These are phyloP conservation scores for Naegleria fowleri DNA, from an alignment of 208 protist species.

Conservation along the genomic window DNA sequence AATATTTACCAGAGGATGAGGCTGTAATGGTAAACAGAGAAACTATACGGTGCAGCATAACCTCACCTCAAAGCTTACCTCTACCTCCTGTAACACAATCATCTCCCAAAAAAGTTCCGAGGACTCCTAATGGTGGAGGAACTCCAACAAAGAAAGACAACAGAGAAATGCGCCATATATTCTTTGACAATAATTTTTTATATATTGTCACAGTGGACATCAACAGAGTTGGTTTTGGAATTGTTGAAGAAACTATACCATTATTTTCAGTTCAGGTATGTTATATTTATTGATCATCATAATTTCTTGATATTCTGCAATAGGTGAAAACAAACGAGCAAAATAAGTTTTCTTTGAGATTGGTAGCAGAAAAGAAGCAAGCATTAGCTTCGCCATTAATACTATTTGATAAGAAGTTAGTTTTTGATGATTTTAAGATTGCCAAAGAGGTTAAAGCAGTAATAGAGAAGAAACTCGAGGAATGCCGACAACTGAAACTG, in stretches of 20 bases:
- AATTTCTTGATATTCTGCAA: neutral
- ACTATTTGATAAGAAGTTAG: neutral
- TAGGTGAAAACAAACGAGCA: neutral
- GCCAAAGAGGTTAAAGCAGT: constrained; percentile 1
- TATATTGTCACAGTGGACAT: neutral
- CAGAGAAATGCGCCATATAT: neutral
- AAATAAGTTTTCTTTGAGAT: neutral
- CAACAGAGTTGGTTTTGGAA: constrained; percentile 4
- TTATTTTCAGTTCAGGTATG: neutral
- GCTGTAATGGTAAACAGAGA: neutral
- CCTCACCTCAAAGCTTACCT: neutral
- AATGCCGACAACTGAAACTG: neutral
- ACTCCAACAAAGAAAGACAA: neutral
- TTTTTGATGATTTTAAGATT: constrained; percentile 6
- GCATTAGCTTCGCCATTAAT: neutral
- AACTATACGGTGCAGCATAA: neutral
- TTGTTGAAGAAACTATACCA: neutral
- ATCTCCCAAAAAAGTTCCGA: neutral
- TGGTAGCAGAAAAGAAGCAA: neutral
- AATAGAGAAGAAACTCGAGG: neutral
- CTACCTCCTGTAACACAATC: neutral
- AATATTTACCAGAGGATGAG: neutral
- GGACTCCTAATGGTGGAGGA: neutral
- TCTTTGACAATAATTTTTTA: neutral
- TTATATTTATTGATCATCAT: neutral